Evolutionary conservation across 1,284 basidiomycete genomes (phyloP).

Genomic region (Trichosporon faecale): DNA sequence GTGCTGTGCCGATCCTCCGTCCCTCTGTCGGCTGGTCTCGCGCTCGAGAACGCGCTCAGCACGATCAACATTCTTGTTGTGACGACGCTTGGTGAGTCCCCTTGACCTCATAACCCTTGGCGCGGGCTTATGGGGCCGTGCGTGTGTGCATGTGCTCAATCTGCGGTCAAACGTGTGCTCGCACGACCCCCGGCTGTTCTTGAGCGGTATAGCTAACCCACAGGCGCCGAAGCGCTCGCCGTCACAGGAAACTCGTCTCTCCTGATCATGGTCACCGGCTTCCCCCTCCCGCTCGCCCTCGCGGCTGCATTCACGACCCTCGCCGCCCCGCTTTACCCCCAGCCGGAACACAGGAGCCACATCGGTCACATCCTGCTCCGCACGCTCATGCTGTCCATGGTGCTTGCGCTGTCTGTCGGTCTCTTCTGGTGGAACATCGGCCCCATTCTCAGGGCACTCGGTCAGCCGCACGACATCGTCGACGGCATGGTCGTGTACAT

Average conservation of each 20-base stretch:
- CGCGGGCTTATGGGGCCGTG: neutral
- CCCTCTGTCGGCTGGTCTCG: slow-evolving; percentile 25
- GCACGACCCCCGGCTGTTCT: neutral
- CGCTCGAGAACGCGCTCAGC: slow-evolving; percentile 29
- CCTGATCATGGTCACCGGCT: slow-evolving; percentile 36
- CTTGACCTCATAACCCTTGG: neutral
- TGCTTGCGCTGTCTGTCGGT: slow-evolving; percentile 27
- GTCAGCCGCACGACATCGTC: slow-evolving; percentile 30
- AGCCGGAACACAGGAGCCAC: slow-evolving; percentile 26
- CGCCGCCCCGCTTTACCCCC: slow-evolving; percentile 37
- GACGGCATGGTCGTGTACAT: slow-evolving; percentile 28
- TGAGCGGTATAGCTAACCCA: too few relatives aligned
- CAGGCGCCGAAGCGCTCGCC: slow-evolving; percentile 27
- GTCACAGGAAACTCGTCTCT: slow-evolving; percentile 37
- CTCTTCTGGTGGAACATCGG: slow-evolving; percentile 39
- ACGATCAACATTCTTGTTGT: slow-evolving; percentile 33
- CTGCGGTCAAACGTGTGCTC: neutral
- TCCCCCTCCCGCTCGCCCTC: slow-evolving; percentile 33
- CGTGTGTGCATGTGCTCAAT: neutral
- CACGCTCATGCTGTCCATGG: slow-evolving; percentile 30
- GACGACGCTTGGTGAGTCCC: slow-evolving; percentile 27
- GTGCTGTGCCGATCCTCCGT: slow-evolving; percentile 19
- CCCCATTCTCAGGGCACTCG: slow-evolving; percentile 28
- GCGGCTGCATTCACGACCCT: slow-evolving; percentile 44
- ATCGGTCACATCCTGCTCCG: slow-evolving; percentile 45